A percentile compares a stretch with the other conserved stretches of the same genome.
Evolutionary conservation across 2,329 filamentous ascomycete species (phyloP).

Genomic region (Geosmithia putterillii): DNA sequence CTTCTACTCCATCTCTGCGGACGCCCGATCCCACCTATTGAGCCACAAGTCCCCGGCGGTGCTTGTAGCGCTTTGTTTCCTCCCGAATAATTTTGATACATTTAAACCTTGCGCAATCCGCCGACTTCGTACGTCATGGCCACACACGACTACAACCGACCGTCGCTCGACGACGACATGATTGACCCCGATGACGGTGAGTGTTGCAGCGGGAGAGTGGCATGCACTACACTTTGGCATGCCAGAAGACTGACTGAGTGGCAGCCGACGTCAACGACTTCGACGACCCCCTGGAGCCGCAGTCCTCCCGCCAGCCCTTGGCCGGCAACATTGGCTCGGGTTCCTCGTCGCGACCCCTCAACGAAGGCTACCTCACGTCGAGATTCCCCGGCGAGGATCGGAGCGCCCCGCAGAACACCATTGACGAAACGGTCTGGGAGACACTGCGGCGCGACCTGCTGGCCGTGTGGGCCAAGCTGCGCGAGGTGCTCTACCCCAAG

Average conservation of each 20-base stretch:
- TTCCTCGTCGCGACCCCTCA: conserved; percentile 43
- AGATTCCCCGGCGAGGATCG: conserved; percentile 89
- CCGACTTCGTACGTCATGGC: conserved; percentile 23
- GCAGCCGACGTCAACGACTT: conserved; percentile 81
- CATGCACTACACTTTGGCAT: too few relatives aligned
- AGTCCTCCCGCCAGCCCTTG: conserved; percentile 65
- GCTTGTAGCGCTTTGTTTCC: too few relatives aligned
- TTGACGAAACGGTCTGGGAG: conserved; percentile 95
- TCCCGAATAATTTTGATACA: not conserved
- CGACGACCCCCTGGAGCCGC: conserved; percentile 65
- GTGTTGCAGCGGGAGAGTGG: conserved; percentile 7
- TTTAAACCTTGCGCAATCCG: not conserved
- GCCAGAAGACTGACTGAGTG: conserved; percentile 8
- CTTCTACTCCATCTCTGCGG: not conserved
- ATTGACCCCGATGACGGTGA: conserved; percentile 72
- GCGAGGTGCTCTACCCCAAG: conserved; percentile 90
- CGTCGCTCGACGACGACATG: conserved; percentile 52
- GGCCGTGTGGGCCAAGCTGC: conserved; percentile 96
- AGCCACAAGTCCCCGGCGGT: not conserved
- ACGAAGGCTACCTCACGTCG: conserved; percentile 76
- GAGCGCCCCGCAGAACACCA: conserved; percentile 77
- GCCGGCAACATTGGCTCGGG: conserved; percentile 68
- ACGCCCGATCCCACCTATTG: not conserved
- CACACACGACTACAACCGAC: conserved; percentile 46
- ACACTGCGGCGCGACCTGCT: conserved; percentile 86